A percentile compares a stretch with the other conserved stretches of the same genome.
phyloP scores from a whole-genome alignment of 176 grass and related monocot genomes.

The Metroxylon sagu region DNA sequence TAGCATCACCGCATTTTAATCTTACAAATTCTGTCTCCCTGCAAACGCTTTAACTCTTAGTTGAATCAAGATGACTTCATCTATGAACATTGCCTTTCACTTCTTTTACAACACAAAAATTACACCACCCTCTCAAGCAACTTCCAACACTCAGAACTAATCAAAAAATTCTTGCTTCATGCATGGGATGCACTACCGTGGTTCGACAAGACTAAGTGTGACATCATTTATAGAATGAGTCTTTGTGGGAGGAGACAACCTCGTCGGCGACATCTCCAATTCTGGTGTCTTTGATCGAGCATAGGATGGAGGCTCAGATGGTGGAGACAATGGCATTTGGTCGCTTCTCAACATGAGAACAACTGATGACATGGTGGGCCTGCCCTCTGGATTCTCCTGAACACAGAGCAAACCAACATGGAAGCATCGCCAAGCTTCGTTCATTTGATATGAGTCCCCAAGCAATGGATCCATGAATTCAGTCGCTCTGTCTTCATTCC shows the following conservation, averaged over 20 bases:
- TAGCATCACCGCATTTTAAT: too few relatives aligned
- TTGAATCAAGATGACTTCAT: too few relatives aligned
- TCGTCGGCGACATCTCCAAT: conserved; percentile 35
- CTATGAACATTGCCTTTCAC: too few relatives aligned
- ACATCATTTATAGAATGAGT: conserved; percentile 66
- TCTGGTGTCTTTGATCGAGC: conserved; percentile 16
- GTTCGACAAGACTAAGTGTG: conserved; percentile 58
- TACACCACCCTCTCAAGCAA: too few relatives aligned
- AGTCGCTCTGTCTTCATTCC: conserved; percentile 37
- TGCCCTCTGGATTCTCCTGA: conserved; percentile 66
- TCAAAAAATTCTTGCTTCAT: too few relatives aligned
- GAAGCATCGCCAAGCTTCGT: conserved; percentile 58
- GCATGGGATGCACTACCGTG: conserved; percentile 25
- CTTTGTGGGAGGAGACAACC: conserved; percentile 36
- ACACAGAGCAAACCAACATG: conserved; percentile 72
- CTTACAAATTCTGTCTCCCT: too few relatives aligned
- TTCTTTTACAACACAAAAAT: too few relatives aligned
- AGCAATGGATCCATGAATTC: conserved; percentile 71
- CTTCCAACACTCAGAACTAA: too few relatives aligned
- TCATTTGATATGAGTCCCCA: conserved; percentile 14
- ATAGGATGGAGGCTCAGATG: conserved; percentile 36
- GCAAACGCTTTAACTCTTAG: too few relatives aligned
- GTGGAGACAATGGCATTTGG: conserved; percentile 34
- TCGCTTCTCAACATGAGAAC: conserved; percentile 74
- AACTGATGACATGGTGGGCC: conserved; percentile 69